A percentile compares a stretch with the other conserved stretches of the same genome.
Evolutionary conservation across 2,329 filamentous ascomycete species (phyloP).

Genomic region (Neophaeococcomyces aloes): DNA sequence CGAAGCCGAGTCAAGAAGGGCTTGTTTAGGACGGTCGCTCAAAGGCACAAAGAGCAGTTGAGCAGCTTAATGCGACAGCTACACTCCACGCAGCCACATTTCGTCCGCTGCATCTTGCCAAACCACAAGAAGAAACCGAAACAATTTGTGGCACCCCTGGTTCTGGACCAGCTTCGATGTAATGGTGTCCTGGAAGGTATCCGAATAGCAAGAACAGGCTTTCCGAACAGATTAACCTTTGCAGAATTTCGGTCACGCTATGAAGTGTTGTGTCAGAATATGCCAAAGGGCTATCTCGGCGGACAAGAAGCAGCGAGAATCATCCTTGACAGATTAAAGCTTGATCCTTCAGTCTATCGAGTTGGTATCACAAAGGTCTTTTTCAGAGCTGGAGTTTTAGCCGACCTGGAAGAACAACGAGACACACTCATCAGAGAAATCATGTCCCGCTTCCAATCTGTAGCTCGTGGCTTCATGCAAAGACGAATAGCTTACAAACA

Average conservation of each 20-base stretch:
- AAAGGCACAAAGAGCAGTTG: constrained; percentile 96
- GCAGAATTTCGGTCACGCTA: constrained; percentile 91
- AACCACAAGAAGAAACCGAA: constrained; percentile 98
- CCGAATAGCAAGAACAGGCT: constrained; percentile 89
- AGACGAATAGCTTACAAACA: constrained; percentile 83
- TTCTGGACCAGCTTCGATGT: constrained; percentile 92
- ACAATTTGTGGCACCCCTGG: constrained; percentile 80
- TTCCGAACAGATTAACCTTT: constrained; percentile 86
- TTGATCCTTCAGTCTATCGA: constrained; percentile 79
- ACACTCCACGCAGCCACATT: constrained; percentile 93
- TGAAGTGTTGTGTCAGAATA: constrained; percentile 78
- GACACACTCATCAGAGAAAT: constrained; percentile 89
- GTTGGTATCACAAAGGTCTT: constrained; percentile 96
- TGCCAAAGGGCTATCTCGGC: constrained; percentile 85
- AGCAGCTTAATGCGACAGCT: constrained; percentile 90
- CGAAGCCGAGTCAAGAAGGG: constrained; percentile 88
- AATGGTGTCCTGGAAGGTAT: constrained; percentile 99
- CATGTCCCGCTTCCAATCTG: constrained; percentile 83
- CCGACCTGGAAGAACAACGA: constrained; percentile 90
- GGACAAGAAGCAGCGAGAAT: constrained; percentile 74
- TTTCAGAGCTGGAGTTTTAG: constrained; percentile 89
- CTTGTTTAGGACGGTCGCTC: constrained; percentile 89
- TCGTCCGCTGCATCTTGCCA: constrained; percentile 92
- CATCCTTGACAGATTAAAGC: constrained; percentile 78
- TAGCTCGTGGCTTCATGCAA: constrained; percentile 82